A percentile compares a stretch with the other conserved stretches of the same genome.
Evolutionary conservation across 352 stramenopile genomes (phyloP).

Genomic region (Phytophthora pluvialis): DNA sequence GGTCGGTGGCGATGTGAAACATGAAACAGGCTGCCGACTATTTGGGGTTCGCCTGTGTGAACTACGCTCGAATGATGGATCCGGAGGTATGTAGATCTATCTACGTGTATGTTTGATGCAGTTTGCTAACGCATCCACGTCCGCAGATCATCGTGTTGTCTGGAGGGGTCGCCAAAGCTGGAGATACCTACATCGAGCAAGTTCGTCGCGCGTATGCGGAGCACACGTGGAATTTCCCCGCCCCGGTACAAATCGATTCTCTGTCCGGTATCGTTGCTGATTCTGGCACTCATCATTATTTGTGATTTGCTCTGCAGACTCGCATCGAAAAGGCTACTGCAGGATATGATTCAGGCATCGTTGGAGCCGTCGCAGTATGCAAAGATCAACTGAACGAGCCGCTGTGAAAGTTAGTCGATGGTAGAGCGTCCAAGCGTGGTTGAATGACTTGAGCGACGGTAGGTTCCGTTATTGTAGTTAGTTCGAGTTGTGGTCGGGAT

Average conservation of each 20-base stretch:
- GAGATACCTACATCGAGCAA: constrained; percentile 53
- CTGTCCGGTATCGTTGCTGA: neutral
- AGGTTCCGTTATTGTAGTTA: no score
- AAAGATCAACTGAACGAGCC: no score
- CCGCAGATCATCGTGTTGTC: constrained; percentile 60
- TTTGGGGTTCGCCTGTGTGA: no score
- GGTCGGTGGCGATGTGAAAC: no score
- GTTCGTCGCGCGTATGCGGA: constrained; percentile 36
- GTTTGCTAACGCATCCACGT: no score
- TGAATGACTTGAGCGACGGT: no score
- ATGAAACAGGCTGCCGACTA: no score
- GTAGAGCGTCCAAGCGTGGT: no score
- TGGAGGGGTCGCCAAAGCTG: constrained; percentile 59
- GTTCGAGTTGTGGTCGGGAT: neutral
- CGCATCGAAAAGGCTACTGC: constrained; percentile 49
- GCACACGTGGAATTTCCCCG: constrained; percentile 66
- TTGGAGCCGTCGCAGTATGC: constrained; percentile 39
- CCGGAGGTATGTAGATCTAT: no score
- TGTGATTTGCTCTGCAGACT: constrained; percentile 29
- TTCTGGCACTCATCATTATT: neutral
- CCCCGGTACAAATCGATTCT: constrained; percentile 25
- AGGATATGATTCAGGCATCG: constrained; percentile 73
- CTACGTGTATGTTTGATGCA: no score
- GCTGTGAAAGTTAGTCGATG: no score
- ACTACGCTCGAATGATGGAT: no score